Evolutionary conservation across 345 rosid genomes (phyloP), one percentile per base, ranked within the genome.

Genomic region (Chamaenerion angustifolium): DNA sequence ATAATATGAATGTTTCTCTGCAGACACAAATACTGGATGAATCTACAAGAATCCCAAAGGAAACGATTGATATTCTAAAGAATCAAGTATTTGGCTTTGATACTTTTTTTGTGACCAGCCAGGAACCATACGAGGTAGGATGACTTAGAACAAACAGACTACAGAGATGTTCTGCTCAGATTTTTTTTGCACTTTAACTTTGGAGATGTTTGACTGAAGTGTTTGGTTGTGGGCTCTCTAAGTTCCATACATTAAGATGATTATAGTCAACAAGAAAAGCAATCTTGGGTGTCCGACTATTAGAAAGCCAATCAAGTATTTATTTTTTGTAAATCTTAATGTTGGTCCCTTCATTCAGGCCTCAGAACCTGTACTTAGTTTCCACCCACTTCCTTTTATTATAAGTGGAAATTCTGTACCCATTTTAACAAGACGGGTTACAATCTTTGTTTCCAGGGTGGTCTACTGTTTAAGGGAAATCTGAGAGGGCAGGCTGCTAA

Each of bases 11-110:
- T 54, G 68, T 44, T 61, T 45, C 58, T 71, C 13, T 58, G 59
- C 78, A 89, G 97, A 71, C 90, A 43, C 80, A 76, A 57, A 86
- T 70, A 60, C 56, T 83, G 66, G 94, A 81, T 69, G 95, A 81
- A 52, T 71, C 74, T 50, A 68, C 76, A 49, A 83, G 94, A 71
- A 81, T 90, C 63, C 66, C 95, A 16, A 90, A 90, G 63, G 84
- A 69, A 71, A 83, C 88, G 48, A 73, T 86, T 45, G 92, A 79
- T 51, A 72, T 83, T 60, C 81, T 90, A 11, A 90, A 70, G 77
- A 86, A 79, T 41, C 95, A 83, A 86, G 95, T 86, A 59, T 90
- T 90, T 46, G 98, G 88, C 27, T 90, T 90, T 64, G 98, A 90
- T 64, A 86, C 94, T 11, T 86, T 83, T 65, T 90, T 85, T 46